A percentile compares a stretch with the other conserved stretches of the same genome.
Conservation (phyloP, 2,329 filamentous ascomycete genomes). For the Alternaria sp. region DNA sequence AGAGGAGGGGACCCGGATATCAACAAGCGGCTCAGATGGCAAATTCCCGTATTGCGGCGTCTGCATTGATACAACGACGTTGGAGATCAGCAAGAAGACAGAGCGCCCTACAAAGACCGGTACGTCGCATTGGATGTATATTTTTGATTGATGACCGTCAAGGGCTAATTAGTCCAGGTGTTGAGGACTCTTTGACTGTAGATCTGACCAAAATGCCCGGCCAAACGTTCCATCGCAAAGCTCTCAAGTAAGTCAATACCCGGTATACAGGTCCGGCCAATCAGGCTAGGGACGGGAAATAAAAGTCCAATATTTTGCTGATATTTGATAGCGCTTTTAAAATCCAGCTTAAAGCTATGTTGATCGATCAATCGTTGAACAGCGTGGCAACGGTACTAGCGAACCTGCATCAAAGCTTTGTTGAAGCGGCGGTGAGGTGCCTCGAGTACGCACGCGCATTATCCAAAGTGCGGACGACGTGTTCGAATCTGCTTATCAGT, state of each 20-base stretch:
- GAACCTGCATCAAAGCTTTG: conserved; percentile 80
- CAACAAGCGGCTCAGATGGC: conserved; percentile 51
- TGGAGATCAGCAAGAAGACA: conserved; percentile 78
- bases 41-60: conserved; percentile 92
- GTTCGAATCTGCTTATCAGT: conserved; percentile 67
- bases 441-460: conserved; percentile 70
- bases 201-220: conserved; percentile 78
- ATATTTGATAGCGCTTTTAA: conserved; percentile 70
- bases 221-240: conserved; percentile 80
- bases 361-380: conserved; percentile 84
- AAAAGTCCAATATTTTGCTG: conserved; percentile 20
- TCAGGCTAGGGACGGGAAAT: conserved; percentile 2
- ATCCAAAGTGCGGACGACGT: conserved; percentile 64
- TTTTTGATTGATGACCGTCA: background rate
- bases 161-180: conserved; percentile 48
- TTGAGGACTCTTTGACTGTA: conserved; percentile 80
- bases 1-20: conserved; percentile 56
- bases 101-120: conserved; percentile 60
- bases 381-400: conserved; percentile 70
- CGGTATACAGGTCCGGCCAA: conserved; percentile 15
- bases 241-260: conserved; percentile 66
- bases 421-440: conserved; percentile 79
- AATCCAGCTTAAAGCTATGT: conserved; percentile 84
- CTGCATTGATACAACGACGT: conserved; percentile 75
- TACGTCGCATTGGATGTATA: conserved; percentile 46